Conservation (phyloP, 345 rosid species). For the Gossypium raimondii region DNA sequence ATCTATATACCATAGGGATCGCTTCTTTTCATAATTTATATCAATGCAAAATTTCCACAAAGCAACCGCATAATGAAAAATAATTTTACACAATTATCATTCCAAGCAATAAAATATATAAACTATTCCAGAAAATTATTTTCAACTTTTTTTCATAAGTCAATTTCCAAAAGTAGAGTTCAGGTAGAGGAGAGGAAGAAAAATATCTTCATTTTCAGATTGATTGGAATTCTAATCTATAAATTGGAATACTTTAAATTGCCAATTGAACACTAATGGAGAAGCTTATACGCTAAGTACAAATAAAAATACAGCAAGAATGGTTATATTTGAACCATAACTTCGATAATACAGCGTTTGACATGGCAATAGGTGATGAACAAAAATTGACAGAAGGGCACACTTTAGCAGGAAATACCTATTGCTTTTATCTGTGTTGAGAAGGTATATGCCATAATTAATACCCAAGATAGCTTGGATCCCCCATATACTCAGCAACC, state of each 20-base stretch:
- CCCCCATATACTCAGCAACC: slow-evolving; percentile 76
- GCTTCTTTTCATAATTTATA: not conserved
- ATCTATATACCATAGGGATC: not conserved
- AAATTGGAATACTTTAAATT: not conserved
- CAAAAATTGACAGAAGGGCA: not conserved
- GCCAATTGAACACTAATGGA: not conserved
- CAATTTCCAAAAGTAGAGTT: not conserved
- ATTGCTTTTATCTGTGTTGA: not conserved
- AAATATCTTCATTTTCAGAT: not conserved
- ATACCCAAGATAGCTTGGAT: slow-evolving; percentile 50
- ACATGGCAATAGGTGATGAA: no score
- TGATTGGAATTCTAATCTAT: not conserved
- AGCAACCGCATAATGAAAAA: not conserved
- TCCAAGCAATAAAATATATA: not conserved
- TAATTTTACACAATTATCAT: not conserved
- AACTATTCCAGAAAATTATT: not conserved
- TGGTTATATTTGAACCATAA: not conserved
- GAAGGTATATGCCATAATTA: slow-evolving; percentile 20
- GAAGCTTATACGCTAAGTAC: not conserved
- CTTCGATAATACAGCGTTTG: not conserved
- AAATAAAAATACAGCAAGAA: not conserved
- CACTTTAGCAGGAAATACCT: slow-evolving; percentile 9
- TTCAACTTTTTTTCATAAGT: not conserved
- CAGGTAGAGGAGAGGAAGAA: not conserved
- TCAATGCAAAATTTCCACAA: not conserved